phyloP scores from a whole-genome alignment of 805 yeast genomes.

The Candida morakotiae region DNA sequence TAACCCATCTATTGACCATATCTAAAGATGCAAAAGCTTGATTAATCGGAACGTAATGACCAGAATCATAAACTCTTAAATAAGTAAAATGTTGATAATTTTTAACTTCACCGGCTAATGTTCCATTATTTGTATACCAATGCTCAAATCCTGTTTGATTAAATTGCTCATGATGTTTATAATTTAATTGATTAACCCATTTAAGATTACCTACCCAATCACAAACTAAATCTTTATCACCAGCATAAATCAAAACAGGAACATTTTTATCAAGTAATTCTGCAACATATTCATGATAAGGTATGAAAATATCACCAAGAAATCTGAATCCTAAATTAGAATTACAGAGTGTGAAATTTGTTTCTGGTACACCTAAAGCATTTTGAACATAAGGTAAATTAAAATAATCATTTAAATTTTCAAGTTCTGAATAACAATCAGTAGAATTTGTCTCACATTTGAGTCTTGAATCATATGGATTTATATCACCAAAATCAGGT shows the following conservation, averaged over 20 bases:
- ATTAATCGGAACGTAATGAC: constrained; percentile 39
- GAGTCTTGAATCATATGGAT: constrained; percentile 56
- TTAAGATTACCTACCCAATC: constrained; percentile 88
- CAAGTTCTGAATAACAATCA: constrained; percentile 39
- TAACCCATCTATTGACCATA: constrained; percentile 34
- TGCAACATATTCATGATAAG: constrained; percentile 39
- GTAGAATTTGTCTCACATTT: constrained; percentile 41
- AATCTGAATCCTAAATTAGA: neutral
- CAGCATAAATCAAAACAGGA: constrained; percentile 84
- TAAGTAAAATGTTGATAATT: constrained; percentile 28
- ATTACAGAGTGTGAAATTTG: neutral
- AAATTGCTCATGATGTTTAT: constrained; percentile 14
- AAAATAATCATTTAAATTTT: constrained; percentile 43
- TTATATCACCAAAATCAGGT: constrained; percentile 25
- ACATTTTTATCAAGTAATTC: constrained; percentile 46
- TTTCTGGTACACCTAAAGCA: constrained; percentile 46
- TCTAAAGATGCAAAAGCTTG: constrained; percentile 32
- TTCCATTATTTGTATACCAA: constrained; percentile 1
- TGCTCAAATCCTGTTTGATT: neutral
- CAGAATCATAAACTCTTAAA: constrained; percentile 33
- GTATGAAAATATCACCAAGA: neutral
- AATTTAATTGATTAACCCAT: constrained; percentile 25
- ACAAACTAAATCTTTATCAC: constrained; percentile 88
- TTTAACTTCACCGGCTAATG: constrained; percentile 28
- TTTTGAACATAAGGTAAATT: constrained; percentile 48